A percentile compares a stretch with the other conserved stretches of the same genome.
phyloP scores from a whole-genome alignment of 2,329 filamentous ascomycete genomes.

The Ceratocystis variospora region DNA sequence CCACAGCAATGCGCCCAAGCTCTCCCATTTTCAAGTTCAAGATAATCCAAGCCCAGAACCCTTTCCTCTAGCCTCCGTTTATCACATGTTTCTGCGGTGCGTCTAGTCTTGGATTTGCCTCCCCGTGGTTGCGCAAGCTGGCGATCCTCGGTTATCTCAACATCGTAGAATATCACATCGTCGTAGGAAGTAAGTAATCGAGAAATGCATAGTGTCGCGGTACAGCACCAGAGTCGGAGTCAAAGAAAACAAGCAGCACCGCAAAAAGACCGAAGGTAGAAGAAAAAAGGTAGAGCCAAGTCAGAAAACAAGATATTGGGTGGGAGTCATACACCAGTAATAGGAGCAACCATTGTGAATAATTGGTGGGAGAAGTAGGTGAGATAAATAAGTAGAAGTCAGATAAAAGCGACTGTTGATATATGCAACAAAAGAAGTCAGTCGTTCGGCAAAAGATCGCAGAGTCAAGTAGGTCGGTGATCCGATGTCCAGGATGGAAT shows the following conservation, averaged over 20 bases:
- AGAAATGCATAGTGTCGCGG: not conserved
- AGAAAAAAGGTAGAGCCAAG: not conserved
- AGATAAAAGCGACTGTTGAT: not conserved
- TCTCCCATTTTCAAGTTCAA: not conserved
- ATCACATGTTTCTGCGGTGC: not conserved
- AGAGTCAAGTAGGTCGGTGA: constrained; percentile 5
- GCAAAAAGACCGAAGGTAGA: not conserved
- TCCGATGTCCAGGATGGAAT: constrained; percentile 13
- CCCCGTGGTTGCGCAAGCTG: not conserved
- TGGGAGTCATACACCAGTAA: constrained; percentile 42
- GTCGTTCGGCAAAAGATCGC: constrained; percentile 6
- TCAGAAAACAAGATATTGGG: constrained; percentile 25
- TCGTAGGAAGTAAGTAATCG: not conserved
- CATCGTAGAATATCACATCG: not conserved
- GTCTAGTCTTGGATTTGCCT: too few relatives aligned
- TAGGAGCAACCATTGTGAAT: constrained; percentile 28
- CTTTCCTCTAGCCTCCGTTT: not conserved
- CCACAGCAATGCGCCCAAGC: not conserved
- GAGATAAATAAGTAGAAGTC: constrained; percentile 3
- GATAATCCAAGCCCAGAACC: not conserved
- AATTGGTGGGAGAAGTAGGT: not conserved
- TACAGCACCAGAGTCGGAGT: not conserved
- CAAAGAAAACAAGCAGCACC: not conserved
- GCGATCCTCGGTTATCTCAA: not conserved
- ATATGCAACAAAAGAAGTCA: not conserved